phyloP scores from a whole-genome alignment of 2,329 filamentous ascomycete species.

The Paecilomyces sp. region DNA sequence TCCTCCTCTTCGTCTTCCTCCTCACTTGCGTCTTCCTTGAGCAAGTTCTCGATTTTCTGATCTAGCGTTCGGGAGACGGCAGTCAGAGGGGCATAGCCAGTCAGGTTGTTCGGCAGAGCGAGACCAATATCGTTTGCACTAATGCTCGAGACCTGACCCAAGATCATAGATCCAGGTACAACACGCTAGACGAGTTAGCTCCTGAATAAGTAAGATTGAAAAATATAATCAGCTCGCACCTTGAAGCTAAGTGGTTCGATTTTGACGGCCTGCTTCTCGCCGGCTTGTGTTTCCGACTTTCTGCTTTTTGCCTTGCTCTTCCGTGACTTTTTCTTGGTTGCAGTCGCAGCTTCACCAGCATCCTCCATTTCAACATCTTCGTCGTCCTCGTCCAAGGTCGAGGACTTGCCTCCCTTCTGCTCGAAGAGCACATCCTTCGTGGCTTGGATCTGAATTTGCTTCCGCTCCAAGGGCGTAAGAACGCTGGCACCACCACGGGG shows the following conservation, averaged over 20 bases:
- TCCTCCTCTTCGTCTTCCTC: constrained; percentile 48
- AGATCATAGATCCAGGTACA: constrained; percentile 74
- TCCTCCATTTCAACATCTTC: constrained; percentile 47
- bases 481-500: constrained; percentile 87
- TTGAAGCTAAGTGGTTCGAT: constrained; percentile 88
- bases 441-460: constrained; percentile 91
- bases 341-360: constrained; percentile 29
- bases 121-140: constrained; percentile 71
- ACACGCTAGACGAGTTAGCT: constrained; percentile 57
- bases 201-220: not conserved
- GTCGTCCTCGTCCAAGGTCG: constrained; percentile 50
- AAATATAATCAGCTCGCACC: constrained; percentile 43
- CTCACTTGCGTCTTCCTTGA: constrained; percentile 53
- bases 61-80: constrained; percentile 78
- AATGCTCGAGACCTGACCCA: constrained; percentile 79
- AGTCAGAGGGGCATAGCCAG: constrained; percentile 84
- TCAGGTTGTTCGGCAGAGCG: constrained; percentile 85
- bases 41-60: constrained; percentile 60
- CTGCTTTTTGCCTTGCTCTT: constrained; percentile 45
- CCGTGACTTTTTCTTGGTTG: constrained; percentile 31
- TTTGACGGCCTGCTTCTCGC: constrained; percentile 52
- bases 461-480: constrained; percentile 87
- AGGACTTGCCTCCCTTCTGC: constrained; percentile 54
- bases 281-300: constrained; percentile 43
- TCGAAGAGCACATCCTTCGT: constrained; percentile 89